Base-by-base conservation (phyloP, 345 rosid genomes). In the Noccaea bulbosa region DNA sequence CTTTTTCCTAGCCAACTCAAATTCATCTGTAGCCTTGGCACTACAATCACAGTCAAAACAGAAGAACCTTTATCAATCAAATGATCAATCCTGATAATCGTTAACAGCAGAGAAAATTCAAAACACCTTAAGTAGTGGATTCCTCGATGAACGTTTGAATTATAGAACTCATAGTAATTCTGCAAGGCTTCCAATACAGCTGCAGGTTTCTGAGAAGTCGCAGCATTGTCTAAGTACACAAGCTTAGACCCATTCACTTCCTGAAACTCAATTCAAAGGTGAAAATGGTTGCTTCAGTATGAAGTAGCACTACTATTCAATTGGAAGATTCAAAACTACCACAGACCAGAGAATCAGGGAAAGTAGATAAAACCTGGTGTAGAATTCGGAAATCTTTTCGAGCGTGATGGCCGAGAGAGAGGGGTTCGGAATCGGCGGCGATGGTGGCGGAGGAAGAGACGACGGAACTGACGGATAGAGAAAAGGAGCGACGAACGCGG, bases 131-230 rank as follows among this genome's bases (percentile, higher is more conserved):
- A 76, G 74, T 71, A 87, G 49, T 93, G 97, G 72, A 89, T 86
- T 69, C 95, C 98, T 11, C 97, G 70, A 56, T 93, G 98, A 43
- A 91, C 97, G 54, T 93, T 93, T 4, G 98, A 88, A 84, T 93
- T 91, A 59, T 84, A 84, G 57, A 83, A 65, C 75, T 83, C 87
- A 11, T 91, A 93, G 71, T 93, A 93, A 9, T 78, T 79, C 79
- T 81, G 89, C 44, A 93, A 74, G 11, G 97, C 85, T 12, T 91
- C 86, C 77, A 93, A 47, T 27, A 93, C 96, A 27, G 81, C 72
- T 41, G 57, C 58, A 3, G 98, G 98, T 72, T 93, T 93, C 82
- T 93, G 98, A 34, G 98, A 93, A 43, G 97, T 93, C n/a, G 98
- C 97, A 16, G 94, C 98, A 71, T 83, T 93, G 71, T 93, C 98